Evolutionary conservation across 2,329 filamentous ascomycete species (phyloP).

Genomic region (Gyromitra esculenta): DNA sequence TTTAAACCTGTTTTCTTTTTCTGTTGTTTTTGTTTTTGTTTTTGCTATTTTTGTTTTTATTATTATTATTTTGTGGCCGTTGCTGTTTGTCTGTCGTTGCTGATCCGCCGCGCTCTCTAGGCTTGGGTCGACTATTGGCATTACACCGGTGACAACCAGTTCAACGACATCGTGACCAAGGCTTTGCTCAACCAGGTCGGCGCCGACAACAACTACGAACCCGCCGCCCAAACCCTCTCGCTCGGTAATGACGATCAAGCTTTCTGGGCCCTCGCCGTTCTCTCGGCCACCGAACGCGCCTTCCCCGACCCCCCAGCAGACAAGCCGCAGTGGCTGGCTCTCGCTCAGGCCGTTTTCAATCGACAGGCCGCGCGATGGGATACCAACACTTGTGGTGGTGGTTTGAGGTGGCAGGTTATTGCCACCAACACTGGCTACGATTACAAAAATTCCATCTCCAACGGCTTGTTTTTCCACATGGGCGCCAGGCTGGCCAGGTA

Average conservation of each 20-base stretch:
- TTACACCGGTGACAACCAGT: slow-evolving; percentile 77
- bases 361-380: slow-evolving; percentile 77
- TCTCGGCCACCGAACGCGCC: slow-evolving; percentile 75
- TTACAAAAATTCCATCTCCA: slow-evolving; percentile 79
- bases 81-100: not conserved
- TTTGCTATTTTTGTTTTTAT: not conserved
- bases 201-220: slow-evolving; percentile 78
- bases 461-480: slow-evolving; percentile 76
- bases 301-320: slow-evolving; percentile 70
- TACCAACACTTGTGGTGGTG: slow-evolving; percentile 72
- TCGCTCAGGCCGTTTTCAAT: slow-evolving; percentile 78
- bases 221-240: slow-evolving; percentile 70
- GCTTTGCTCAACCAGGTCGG: slow-evolving; percentile 80
- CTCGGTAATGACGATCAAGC: slow-evolving; percentile 79
- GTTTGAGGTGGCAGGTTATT: slow-evolving; percentile 84
- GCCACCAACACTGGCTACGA: slow-evolving; percentile 77
- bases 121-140: slow-evolving; percentile 85
- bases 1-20: slow-evolving; percentile 28
- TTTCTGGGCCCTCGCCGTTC: slow-evolving; percentile 75
- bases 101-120: slow-evolving; percentile 22
- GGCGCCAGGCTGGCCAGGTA: slow-evolving; percentile 78
- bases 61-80: not conserved
- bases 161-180: slow-evolving; percentile 73
- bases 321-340: slow-evolving; percentile 72
- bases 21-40: not conserved